Evolutionary conservation across 371 early-diverging fungal species (phyloP), one percentile per base, ranked within the genome.

Genomic region (Rhizopus microsporus): DNA sequence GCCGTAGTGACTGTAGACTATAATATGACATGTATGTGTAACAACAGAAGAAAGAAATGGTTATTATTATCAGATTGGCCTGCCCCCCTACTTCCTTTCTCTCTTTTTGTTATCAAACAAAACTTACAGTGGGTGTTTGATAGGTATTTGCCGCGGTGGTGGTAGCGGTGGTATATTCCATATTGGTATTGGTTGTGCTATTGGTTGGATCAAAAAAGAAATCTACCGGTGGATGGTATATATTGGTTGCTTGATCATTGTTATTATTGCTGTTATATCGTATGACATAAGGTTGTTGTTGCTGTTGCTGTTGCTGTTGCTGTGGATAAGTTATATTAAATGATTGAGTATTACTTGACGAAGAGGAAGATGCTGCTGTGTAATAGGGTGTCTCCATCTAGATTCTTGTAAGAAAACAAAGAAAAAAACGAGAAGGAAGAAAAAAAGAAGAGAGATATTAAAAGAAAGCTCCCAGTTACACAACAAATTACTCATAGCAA

Each of bases 81-180:
- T 47, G 9, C 31, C 8, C 6, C 40, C 1, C 5, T 13, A 30
- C 38, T 34, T 32, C 30, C 31, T 29, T 39, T 29, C 30, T 53
- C 32, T 30, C 7, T 53, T 30, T 30, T 40, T 31, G 23, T 53
- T 29, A 12, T 53, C 17, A 50, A 31, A 50, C 15, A 17, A n/a
- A 15, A 47, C 46, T 56, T 52, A 56, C 62, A 46, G 35, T 43
- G 50, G 56, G 56, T 29, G 35, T 61, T 51, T 61, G 62, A 38
- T 55, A 54, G 15, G 23, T 55, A 46, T 46, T 46, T 46, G 46
- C 29, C 29, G 46, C 46, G 32, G 53, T 60, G 44, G 47, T 46
- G 9, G 40, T 34, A 9, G 50, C 7, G 2, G 57, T 52, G 45
- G 59, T 59, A 46, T 54, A 37, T 12, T 34, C 12, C 15, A 16